Base-by-base conservation (phyloP, 768 basidiomycete genomes). In the Agaricus sinodeliciosus region DNA sequence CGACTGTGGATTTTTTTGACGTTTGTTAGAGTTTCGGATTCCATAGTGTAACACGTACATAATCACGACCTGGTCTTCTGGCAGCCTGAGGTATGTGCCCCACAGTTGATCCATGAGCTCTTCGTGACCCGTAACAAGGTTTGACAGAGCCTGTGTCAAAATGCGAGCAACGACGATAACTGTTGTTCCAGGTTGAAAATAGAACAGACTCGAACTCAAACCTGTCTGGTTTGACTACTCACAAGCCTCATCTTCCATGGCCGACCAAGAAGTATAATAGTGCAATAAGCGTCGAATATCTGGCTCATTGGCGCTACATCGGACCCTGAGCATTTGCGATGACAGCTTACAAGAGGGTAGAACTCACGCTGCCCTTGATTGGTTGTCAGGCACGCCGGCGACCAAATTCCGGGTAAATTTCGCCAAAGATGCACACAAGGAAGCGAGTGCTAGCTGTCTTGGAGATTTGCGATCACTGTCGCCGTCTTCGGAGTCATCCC, bases 321-420 rank as follows among this genome's bases (percentile, higher is more conserved):
- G 37, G 35, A 47, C 36, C 46, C 43, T 41, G 35, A 49, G 44
- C 35, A 40, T 46, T 26, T 37, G 22, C 22, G 22, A 40, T 52
- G 53, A 26, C 41, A 58, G 34, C 16, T 39, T 54, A 35, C 36
- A 50, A 3, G 31, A 19, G 18, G 45, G 25, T 50, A 18, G 26
- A 1, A 70, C 90, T 73, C 60, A 94, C 93, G 81, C 86, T 22
- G 87, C 85, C 54, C 69, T 71, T 37, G 65, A 61, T 63, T 96
- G 94, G 67, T 91, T 90, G n/a, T 65, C 63, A 7, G 80, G 75
- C 13, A 84, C 77, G 5, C 83, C 88, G 9, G 90, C 90, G 31
- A 90, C 82, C 9, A 94, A 67, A 63, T 96, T 94, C 55, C 94
- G 78, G 12, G 89, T 91, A 62, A 94, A 84, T 61, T 81, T 85